phyloP scores from a whole-genome alignment of 805 yeast genomes.

The Hanseniaspora vineae region DNA sequence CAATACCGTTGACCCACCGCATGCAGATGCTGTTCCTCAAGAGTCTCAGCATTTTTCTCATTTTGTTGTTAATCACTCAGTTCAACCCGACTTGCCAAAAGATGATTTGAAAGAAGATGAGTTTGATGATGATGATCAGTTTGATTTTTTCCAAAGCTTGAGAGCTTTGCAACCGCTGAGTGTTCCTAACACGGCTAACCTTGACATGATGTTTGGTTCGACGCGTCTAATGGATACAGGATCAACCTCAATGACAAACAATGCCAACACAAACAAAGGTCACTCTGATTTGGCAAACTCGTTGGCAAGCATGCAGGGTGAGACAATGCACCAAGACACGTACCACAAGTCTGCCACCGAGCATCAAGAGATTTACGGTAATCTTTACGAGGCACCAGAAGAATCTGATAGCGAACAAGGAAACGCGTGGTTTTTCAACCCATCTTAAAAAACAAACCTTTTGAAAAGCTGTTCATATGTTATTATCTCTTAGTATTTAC shows the following conservation, averaged over 20 bases:
- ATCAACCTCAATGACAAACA: no score
- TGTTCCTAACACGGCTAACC: constrained; percentile 3
- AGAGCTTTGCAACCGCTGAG: constrained; percentile 28
- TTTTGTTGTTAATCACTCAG: no score
- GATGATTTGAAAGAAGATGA: neutral
- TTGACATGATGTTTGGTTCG: neutral
- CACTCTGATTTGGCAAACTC: neutral
- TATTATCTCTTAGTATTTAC: no score
- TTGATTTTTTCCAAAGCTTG: constrained; percentile 64
- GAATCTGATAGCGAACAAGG: no score
- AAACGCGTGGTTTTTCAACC: neutral
- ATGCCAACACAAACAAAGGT: neutral
- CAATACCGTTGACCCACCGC: neutral
- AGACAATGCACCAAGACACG: neutral
- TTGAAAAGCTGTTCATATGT: neutral
- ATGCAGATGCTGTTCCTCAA: no score
- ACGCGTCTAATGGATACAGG: neutral
- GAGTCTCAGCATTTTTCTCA: no score
- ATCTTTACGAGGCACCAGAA: no score
- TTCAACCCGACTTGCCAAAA: no score
- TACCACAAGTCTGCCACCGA: neutral
- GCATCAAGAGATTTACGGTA: no score
- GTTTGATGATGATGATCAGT: constrained; percentile 46
- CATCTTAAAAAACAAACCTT: neutral
- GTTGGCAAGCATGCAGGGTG: neutral